Evolutionary conservation across 805 yeast species (phyloP), one percentile per base, ranked within the genome.

Genomic region (Candida maris): DNA sequence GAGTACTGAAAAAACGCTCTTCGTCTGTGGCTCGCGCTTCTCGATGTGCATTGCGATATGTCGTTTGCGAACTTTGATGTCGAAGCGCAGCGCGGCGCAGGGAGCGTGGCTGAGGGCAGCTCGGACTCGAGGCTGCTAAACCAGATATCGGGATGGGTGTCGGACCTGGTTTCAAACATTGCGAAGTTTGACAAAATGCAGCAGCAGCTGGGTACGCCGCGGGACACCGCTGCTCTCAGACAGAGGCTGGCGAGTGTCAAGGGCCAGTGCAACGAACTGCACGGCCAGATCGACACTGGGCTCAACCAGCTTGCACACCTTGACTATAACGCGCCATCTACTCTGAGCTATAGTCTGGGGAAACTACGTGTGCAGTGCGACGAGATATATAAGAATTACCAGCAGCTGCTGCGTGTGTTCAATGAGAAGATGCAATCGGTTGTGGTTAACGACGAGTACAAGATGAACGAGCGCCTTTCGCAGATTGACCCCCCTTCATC

Each of bases 311-410:
- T 56, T 15, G 45, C 44, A 10, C 27, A 16, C 3, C 24, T 17
- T 28, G 27, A 6, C 22, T 9, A 33, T 12, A 24, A n/a, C 27
- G 34, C 31, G 2, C 39, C 42, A 17, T 27, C 46, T 15, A 49
- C 46, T n/a, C 37, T 33, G 33, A 34, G 17, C 42, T 68, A 74
- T 44, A 65, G 70, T 6, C 70, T 69, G 44, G 75, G 75, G 15
- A 71, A 82, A 39, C 56, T 85, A 14, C 62, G 66, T 12, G 65
- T 65, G 16, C 91, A 85, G 55, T 78, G 75, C 47, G 65, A 65
- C 20, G 70, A 67, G 14, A 65, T 83, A 15, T 70, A 72, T 42
- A 61, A 61, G 29, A 71, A 59, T 52, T 77, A 63, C 56, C 68
- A 56, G 20, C 44, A 52, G 16, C 47, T 73, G 9, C 64, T 69